Conservation (phyloP, 305 asterid genomes). For the Rubia occidens region DNA sequence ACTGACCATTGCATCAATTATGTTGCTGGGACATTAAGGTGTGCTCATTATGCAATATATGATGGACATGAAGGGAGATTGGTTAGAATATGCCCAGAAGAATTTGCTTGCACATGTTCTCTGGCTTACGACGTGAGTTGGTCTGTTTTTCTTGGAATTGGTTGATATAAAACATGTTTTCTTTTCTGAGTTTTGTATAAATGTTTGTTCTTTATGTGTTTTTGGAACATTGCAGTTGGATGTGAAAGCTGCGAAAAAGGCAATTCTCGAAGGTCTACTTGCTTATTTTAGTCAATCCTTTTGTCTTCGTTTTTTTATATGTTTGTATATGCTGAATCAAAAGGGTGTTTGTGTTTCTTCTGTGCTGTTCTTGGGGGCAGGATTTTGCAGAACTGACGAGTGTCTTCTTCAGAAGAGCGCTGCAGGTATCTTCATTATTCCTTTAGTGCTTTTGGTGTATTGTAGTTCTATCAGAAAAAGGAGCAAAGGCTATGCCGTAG, state of each 20-base stretch:
- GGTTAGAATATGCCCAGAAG: constrained; percentile 76
- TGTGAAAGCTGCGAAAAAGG: constrained; percentile 63
- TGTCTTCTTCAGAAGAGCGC: constrained; percentile 66
- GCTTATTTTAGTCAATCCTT: constrained; percentile 10
- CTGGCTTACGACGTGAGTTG: constrained; percentile 99
- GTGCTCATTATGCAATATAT: constrained; percentile 55
- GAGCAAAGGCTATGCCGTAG: neutral
- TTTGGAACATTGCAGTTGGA: constrained; percentile 56
- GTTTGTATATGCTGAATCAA: neutral
- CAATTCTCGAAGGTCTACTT: constrained; percentile 61
- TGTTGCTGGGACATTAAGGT: constrained; percentile 46
- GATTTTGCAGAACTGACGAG: constrained; percentile 69
- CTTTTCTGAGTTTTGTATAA: neutral
- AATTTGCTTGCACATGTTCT: constrained; percentile 68
- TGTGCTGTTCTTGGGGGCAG: constrained; percentile 23
- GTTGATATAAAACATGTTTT: constrained; percentile 1
- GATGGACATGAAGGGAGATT: constrained; percentile 86
- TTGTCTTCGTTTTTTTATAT: neutral
- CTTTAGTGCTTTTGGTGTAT: neutral
- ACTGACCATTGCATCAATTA: too few species aligned
- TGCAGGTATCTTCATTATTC: constrained; percentile 41
- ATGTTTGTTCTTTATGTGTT: neutral
- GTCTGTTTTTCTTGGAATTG: constrained; percentile 54
- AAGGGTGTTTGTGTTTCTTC: neutral
- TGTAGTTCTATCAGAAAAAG: neutral